Percentiles rank a stretch among this genome's conserved stretches.
Evolutionary conservation across 1,139 yeast genomes (phyloP).

Genomic region (Yamadazyma pseudoaaseri): DNA sequence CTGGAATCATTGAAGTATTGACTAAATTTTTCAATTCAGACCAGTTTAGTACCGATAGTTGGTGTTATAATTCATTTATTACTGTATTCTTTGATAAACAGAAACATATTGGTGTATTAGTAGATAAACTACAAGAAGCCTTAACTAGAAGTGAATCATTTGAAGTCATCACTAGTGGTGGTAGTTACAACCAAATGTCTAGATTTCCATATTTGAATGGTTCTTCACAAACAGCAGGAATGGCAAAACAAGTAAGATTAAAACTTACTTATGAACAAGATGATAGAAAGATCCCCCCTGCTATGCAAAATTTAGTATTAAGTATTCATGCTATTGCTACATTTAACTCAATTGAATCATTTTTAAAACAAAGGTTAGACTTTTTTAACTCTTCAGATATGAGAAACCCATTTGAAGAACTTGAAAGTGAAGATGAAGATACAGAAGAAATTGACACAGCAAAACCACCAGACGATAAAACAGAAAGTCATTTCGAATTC

Average conservation of each 20-base stretch:
- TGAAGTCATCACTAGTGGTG: constrained; percentile 63
- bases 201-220: constrained; percentile 14
- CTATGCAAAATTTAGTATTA: constrained; percentile 46
- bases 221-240: constrained; percentile 48
- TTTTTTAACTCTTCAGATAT: constrained; percentile 22
- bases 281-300: constrained; percentile 19
- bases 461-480: constrained; percentile 3
- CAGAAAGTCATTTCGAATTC: constrained; percentile 51
- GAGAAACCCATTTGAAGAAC: constrained; percentile 8
- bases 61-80: constrained; percentile 47
- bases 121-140: constrained; percentile 68
- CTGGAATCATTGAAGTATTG: constrained; percentile 59
- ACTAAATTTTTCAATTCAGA: constrained; percentile 36
- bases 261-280: constrained; percentile 37
- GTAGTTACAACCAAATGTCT: constrained; percentile 8
- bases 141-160: constrained; percentile 75
- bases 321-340: constrained; percentile 92
- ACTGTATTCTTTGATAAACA: constrained; percentile 37
- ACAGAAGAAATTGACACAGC: constrained; percentile 1
- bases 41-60: constrained; percentile 20
- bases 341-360: constrained; percentile 66
- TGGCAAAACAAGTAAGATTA: constrained; percentile 73
- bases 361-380: constrained; percentile 42
- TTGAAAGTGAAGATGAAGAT: constrained; percentile 11
- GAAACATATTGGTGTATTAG: constrained; percentile 21